Percentiles rank a stretch among this genome's conserved stretches.
Evolutionary conservation across 2,329 filamentous ascomycete genomes (phyloP).

Genomic region (Aquanectria penicillioides): DNA sequence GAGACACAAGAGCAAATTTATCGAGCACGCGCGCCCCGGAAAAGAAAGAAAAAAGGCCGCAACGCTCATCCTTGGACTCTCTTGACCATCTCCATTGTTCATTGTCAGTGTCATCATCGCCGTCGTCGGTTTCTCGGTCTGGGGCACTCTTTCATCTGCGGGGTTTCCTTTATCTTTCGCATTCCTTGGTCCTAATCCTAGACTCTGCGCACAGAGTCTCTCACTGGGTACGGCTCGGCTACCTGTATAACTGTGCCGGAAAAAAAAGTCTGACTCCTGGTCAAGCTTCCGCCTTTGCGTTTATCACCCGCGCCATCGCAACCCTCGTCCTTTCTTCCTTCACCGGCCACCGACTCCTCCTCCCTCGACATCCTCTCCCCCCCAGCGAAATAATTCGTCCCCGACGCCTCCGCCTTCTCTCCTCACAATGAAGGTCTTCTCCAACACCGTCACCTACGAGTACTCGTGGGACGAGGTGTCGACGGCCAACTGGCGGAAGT

Average conservation of each 20-base stretch:
- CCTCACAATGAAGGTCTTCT: conserved; percentile 89
- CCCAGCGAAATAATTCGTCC: conserved; percentile 14
- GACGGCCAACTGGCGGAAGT: conserved; percentile 97
- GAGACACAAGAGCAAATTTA: conserved; percentile 31
- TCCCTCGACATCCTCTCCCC: conserved; percentile 20
- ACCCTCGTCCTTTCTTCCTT: neutral
- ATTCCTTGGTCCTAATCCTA: conserved; percentile 1
- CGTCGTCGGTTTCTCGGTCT: conserved; percentile 2
- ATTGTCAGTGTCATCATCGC: conserved; percentile 7
- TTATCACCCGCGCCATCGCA: neutral
- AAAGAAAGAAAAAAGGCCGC: conserved; percentile 41
- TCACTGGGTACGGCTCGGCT: conserved; percentile 1
- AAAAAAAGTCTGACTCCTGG: conserved; percentile 36
- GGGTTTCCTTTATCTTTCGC: neutral
- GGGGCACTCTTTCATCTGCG: too few species aligned
- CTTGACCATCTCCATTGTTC: conserved; percentile 1
- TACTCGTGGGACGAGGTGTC: conserved; percentile 99
- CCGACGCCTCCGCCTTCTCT: neutral
- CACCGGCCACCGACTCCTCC: conserved; percentile 4
- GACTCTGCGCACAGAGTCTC: conserved; percentile 8
- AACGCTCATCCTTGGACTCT: conserved; percentile 24
- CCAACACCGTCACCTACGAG: conserved; percentile 87
- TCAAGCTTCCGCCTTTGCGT: too few species aligned
- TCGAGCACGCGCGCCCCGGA: conserved; percentile 28
- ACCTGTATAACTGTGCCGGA: conserved; percentile 8